Conservation (phyloP, 192 early-diverging fungal species). For the Backusella luteola region DNA sequence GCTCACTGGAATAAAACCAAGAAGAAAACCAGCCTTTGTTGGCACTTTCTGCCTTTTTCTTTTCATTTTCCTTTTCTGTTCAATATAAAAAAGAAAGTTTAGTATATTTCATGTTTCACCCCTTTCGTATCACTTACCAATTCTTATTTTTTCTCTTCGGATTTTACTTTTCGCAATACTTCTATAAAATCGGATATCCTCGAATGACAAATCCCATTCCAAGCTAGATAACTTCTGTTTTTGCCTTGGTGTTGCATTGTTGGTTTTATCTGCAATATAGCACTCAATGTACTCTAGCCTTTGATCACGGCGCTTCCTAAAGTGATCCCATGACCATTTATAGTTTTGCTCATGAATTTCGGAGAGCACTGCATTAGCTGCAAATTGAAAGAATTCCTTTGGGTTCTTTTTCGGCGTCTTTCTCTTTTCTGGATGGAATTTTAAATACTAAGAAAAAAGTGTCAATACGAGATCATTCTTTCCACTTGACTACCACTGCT, state of each 20-base stretch:
- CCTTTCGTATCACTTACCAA: conserved; percentile 23
- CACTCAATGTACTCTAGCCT: conserved; percentile 64
- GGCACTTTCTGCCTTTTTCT: conserved; percentile 38
- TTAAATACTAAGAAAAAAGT: conserved; percentile 53
- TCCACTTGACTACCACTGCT: conserved; percentile 40
- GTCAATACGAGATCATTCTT: conserved; percentile 30
- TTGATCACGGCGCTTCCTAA: conserved; percentile 67
- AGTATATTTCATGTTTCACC: neutral
- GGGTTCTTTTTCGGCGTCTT: conserved; percentile 73
- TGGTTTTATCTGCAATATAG: conserved; percentile 47
- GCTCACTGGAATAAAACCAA: conserved; percentile 29
- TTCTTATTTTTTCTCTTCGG: conserved; percentile 55
- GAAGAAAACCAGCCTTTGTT: conserved; percentile 43
- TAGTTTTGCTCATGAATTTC: conserved; percentile 76
- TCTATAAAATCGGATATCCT: conserved; percentile 78
- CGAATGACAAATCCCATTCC: conserved; percentile 65
- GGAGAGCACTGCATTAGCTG: conserved; percentile 60
- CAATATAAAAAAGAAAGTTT: neutral
- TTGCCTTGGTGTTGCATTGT: conserved; percentile 37
- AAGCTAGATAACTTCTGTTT: conserved; percentile 47
- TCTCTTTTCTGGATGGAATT: conserved; percentile 64
- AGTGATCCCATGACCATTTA: conserved; percentile 73
- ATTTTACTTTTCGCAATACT: conserved; percentile 61
- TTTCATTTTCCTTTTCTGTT: conserved; percentile 28
- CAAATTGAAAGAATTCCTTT: conserved; percentile 66